Conservation (phyloP, 805 yeast species). For the Ogataea siamensis region DNA sequence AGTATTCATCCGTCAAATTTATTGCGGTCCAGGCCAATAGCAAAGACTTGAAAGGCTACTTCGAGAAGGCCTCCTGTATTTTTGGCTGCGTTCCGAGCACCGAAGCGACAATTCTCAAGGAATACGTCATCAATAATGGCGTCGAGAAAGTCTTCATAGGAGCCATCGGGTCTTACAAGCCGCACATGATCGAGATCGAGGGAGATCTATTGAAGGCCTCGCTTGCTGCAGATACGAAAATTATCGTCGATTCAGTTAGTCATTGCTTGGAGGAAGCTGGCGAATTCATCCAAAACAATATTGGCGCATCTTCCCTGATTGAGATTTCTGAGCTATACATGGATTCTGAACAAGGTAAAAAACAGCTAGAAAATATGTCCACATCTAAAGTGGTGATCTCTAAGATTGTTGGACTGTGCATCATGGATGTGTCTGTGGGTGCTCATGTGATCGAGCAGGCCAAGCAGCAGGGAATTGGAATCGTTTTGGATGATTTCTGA, state of each 20-base stretch:
- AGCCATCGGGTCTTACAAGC: constrained; percentile 66
- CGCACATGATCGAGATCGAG: constrained; percentile 64
- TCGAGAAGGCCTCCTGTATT: constrained; percentile 44
- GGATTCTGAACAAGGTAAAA: constrained; percentile 1
- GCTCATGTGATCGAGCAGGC: constrained; percentile 38
- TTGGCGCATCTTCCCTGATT: constrained; percentile 39
- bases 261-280: constrained; percentile 64
- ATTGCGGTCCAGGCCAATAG: constrained; percentile 19
- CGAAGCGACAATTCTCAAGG: constrained; percentile 40
- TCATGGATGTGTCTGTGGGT: constrained; percentile 62
- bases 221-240: constrained; percentile 37
- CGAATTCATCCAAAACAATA: constrained; percentile 50
- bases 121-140: constrained; percentile 29
- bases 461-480: constrained; percentile 29
- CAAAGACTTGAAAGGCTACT: constrained; percentile 23
- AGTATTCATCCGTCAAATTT: constrained; percentile 32
- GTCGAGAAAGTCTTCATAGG: constrained; percentile 43
- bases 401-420: constrained; percentile 61
- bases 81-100: constrained; percentile 64
- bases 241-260: constrained; percentile 58
- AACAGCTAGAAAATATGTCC: constrained; percentile 18
- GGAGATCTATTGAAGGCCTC: constrained; percentile 38
- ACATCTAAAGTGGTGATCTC: constrained; percentile 40
- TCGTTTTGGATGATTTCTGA: constrained; percentile 32
- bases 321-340: constrained; percentile 44